Evolutionary conservation across 75 land plant species (phyloP).

Genomic region (Selaginella tamariscina): DNA sequence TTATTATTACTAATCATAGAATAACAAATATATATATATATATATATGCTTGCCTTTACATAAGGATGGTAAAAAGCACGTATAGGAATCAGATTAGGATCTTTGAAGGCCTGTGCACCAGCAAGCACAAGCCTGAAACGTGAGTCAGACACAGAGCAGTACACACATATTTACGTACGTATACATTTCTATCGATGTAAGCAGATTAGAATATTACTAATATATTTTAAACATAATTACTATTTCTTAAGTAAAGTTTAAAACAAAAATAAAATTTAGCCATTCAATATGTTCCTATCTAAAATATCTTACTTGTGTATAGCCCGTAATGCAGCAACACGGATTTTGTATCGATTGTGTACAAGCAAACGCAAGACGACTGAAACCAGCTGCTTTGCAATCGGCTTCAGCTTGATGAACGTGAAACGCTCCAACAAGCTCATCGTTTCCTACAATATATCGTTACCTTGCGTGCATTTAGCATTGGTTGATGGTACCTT

Average conservation of each 20-base stretch:
- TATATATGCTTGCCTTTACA: constrained; percentile 26
- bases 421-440: constrained; percentile 20
- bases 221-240: too few relatives aligned
- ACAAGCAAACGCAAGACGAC: constrained; percentile 22
- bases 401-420: constrained; percentile 20
- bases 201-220: too few relatives aligned
- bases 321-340: constrained; percentile 33
- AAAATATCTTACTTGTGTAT: constrained; percentile 27
- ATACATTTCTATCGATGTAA: too few relatives aligned
- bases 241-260: too few relatives aligned
- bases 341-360: constrained; percentile 31
- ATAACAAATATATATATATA: too few relatives aligned
- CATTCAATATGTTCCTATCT: too few relatives aligned
- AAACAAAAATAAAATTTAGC: too few relatives aligned
- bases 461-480: not conserved
- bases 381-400: constrained; percentile 24
- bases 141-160: too few relatives aligned
- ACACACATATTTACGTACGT: too few relatives aligned
- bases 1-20: too few relatives aligned
- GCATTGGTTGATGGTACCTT: not conserved
- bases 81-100: constrained; percentile 35
- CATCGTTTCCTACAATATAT: constrained; percentile 22
- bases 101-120: constrained; percentile 34
- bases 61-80: constrained; percentile 25
- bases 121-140: constrained; percentile 27